Percentiles rank a stretch among this genome's conserved stretches.
phyloP scores from a whole-genome alignment of 2,329 filamentous ascomycete species.

The Diaporthe humulicola region DNA sequence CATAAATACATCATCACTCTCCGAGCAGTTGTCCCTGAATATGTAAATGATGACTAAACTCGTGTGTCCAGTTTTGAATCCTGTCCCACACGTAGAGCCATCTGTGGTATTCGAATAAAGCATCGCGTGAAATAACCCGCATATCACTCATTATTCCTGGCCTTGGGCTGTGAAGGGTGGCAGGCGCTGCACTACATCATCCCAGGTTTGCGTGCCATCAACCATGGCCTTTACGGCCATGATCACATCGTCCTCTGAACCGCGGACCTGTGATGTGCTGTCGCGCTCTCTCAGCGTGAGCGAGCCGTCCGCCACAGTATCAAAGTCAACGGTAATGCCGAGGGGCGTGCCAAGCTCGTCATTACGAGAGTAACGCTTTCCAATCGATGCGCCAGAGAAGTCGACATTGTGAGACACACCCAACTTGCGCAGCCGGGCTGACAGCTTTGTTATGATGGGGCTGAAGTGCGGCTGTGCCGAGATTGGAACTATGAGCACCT shows the following conservation, averaged over 20 bases:
- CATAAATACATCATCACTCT: no score
- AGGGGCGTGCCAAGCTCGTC: conserved; percentile 96
- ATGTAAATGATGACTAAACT: no score
- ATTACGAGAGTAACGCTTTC: conserved; percentile 94
- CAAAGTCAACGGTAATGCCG: conserved; percentile 95
- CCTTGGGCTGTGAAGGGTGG: conserved; percentile 88
- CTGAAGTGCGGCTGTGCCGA: conserved; percentile 85
- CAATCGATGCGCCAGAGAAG: conserved; percentile 90
- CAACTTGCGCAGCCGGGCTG: conserved; percentile 79
- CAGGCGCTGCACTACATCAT: conserved; percentile 80
- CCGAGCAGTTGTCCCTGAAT: no score
- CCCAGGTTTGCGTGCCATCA: conserved; percentile 68
- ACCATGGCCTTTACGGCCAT: conserved; percentile 73
- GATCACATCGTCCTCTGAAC: conserved; percentile 83
- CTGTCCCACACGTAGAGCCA: no score
- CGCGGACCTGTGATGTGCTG: conserved; percentile 90
- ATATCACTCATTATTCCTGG: conserved; percentile 53
- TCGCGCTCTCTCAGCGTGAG: conserved; percentile 93
- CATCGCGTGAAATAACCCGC: neutral
- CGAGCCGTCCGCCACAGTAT: conserved; percentile 88
- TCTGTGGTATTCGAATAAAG: no score
- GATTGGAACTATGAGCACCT: conserved; percentile 92
- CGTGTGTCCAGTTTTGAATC: no score
- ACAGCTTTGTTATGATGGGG: conserved; percentile 80
- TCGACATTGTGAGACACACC: conserved; percentile 89